Evolutionary conservation across 768 basidiomycete species (phyloP), one percentile per base, ranked within the genome.

Genomic region (Neoboletus subvelutipes): DNA sequence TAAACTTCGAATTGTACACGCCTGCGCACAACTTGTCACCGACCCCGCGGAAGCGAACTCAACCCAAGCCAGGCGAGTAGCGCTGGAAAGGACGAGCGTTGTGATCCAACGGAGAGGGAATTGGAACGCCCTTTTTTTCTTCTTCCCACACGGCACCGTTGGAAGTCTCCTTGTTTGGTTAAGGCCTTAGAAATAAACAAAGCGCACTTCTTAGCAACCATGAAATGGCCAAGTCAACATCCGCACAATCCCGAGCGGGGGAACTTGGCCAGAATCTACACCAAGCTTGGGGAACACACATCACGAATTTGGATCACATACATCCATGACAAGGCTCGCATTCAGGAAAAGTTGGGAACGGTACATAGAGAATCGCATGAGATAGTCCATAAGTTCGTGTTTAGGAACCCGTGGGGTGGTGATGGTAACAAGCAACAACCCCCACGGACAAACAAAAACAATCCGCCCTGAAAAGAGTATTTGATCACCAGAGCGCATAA

Each of bases 291-390:
- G 24, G 29, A 33, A 48, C 48, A 45, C 15, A 56, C 28, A 31
- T 45, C 45, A 45, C 57, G 34, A 50, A 62, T 54, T 62, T 20
- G 52, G 47, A 43, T 56, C 52, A 60, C 57, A 48, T 47, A 40
- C 39, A 48, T 51, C 52, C 58, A 50, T 33, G 53, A 61, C 46
- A 57, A 56, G 54, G 53, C 51, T 57, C 31, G 58, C 28, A 46
- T 60, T 55, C 40, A 31, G 53, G 36, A 56, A 52, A 54, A 45
- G 41, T 48, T 45, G 47, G 34, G 6, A 59, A 67, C 51, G 46
- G 60, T 67, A 70, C 67, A 65, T 71, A 67, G 55, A 50, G 28
- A 62, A 56, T 65, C 37, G 59, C 58, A 69, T 48, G 60, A 61
- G 60, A 69, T 58, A 70, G 70, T 71, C 67, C 69, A 50, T 61